Conservation (phyloP, 2,329 filamentous ascomycete genomes). For the Exophiala spinifera region DNA sequence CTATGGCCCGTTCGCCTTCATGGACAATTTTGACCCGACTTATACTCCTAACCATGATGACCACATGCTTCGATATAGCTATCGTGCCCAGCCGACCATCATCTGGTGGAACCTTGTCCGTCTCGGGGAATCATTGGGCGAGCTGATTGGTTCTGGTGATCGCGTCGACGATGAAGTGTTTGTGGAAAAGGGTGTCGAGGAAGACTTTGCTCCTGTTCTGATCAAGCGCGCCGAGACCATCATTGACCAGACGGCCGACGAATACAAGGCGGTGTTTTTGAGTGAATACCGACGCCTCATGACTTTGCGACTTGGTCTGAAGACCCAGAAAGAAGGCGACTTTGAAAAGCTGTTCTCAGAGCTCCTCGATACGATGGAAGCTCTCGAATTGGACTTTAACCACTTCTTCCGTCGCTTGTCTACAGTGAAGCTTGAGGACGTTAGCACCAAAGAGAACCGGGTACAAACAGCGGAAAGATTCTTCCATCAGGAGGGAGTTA, state of each 20-base stretch:
- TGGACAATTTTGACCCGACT: conserved; percentile 90
- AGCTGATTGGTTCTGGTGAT: conserved; percentile 75
- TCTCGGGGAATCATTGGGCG: conserved; percentile 82
- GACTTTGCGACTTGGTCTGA: conserved; percentile 73
- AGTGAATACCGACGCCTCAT: conserved; percentile 87
- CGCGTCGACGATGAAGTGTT: conserved; percentile 71
- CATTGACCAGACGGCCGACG: conserved; percentile 76
- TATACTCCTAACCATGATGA: conserved; percentile 99
- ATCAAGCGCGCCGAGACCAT: conserved; percentile 77
- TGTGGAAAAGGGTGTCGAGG: conserved; percentile 65
- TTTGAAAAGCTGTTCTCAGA: conserved; percentile 81
- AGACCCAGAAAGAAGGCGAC: conserved; percentile 65
- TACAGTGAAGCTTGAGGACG: conserved; percentile 56
- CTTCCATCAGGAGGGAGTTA: conserved; percentile 72
- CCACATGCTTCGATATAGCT: conserved; percentile 78
- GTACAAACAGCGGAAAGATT: conserved; percentile 67
- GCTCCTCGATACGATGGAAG: conserved; percentile 75
- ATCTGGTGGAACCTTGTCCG: conserved; percentile 99
- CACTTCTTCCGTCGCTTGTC: conserved; percentile 85
- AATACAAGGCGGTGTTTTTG: conserved; percentile 84
- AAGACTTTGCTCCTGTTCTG: conserved; percentile 67
- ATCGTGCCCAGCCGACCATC: conserved; percentile 89
- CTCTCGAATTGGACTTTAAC: conserved; percentile 84
- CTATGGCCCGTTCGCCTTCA: conserved; percentile 94
- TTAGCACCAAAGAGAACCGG: conserved; percentile 63